Evolutionary conservation across 306 rosid genomes (phyloP).

Genomic region (Mimosa pudica): DNA sequence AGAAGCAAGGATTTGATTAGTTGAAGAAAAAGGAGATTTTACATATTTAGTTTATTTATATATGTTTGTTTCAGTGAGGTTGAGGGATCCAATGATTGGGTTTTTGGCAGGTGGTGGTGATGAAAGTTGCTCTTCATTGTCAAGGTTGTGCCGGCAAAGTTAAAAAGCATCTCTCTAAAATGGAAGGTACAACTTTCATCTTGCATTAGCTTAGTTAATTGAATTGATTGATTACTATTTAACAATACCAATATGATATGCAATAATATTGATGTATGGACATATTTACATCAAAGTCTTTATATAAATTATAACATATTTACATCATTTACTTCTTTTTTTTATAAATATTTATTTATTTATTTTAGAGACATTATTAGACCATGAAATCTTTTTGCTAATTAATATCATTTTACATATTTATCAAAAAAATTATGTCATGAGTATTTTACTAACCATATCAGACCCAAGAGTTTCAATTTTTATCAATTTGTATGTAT

Average conservation of each 20-base stretch:
- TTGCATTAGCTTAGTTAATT: neutral
- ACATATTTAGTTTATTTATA: neutral
- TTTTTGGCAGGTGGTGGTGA: slow-evolving; percentile 76
- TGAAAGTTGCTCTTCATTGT: slow-evolving; percentile 90
- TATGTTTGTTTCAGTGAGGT: neutral
- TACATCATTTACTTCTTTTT: too few relatives aligned
- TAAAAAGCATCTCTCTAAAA: slow-evolving; percentile 79
- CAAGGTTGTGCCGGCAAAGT: slow-evolving; percentile 96
- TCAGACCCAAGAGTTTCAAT: too few relatives aligned
- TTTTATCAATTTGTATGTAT: too few relatives aligned
- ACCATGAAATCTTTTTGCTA: too few relatives aligned
- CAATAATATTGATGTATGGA: neutral
- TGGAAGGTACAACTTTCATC: slow-evolving; percentile 59
- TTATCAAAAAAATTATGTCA: too few relatives aligned
- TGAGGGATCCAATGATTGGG: neutral
- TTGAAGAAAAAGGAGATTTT: neutral
- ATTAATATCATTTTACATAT: too few relatives aligned
- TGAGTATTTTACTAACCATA: too few relatives aligned
- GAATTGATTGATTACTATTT: too few relatives aligned
- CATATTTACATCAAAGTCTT: too few relatives aligned
- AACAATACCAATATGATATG: neutral
- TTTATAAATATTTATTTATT: too few relatives aligned
- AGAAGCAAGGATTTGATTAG: neutral
- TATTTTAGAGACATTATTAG: too few relatives aligned
- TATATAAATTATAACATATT: too few relatives aligned